Evolutionary conservation across 768 basidiomycete genomes (phyloP), one percentile per base, ranked within the genome.

Genomic region (Suillus paluster): DNA sequence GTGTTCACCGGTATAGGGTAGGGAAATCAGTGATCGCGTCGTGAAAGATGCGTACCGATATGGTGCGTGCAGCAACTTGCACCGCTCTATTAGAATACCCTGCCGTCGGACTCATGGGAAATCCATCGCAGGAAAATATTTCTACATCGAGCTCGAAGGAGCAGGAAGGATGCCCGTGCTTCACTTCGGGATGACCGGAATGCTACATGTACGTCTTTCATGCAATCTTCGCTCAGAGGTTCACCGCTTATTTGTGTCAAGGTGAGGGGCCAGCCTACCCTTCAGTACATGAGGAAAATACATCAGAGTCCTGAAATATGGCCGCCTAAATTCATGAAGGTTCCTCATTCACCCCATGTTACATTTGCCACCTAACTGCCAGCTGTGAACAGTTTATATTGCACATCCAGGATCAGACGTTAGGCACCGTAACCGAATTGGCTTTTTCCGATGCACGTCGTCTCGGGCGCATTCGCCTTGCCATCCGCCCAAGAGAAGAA

Each of bases 131-230:
- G 86, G 88, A 57, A 86, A 90, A 71, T 78, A 83, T n/a, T 87
- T 89, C 63, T 94, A 88, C 67, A 71, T 93, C 12, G 80, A 82
- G 48, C 79, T 93, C 3, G 81, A 84, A 34, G 89, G 89, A 8
- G 62, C 76, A 15, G 90, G 89, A 0, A 79, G 78, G 67, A 71
- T 84, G 64, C 91, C 91, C 4, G 87, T 92, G 3, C 74, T 92
- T 53, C 91, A 93, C 70, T 91, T 93, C 66, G 92, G 91, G 2
- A 94, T 93, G 92, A 92, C 91, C 1, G 91, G 91, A n/a, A 89
- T 86, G 85, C 78, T 93, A 38, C 87, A 89, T 77, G 88, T 86
- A 57, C 38, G 71, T 46, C 21, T 17, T 49, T 3, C 10, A 0
- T 25, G 10, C 33, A 17, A 36, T 33, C 42, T 56, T 62, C 23